Evolutionary conservation across 345 rosid species (phyloP), one percentile per base, ranked within the genome.

Genomic region (Eucalyptus pauciflora): DNA sequence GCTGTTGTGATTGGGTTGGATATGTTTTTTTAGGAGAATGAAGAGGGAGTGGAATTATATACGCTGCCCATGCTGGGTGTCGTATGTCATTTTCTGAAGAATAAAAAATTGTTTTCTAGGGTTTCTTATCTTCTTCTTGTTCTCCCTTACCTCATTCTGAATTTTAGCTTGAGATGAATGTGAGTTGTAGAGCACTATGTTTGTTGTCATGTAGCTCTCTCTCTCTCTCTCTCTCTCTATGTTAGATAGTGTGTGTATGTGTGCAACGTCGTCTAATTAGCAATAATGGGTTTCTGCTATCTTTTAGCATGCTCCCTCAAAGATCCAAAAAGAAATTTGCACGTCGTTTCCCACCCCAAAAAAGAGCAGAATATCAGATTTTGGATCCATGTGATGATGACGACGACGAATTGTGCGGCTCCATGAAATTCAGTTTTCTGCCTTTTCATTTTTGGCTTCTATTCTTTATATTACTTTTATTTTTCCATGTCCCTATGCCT

Each of bases 181-280:
- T 88, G 87, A 88, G 89, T 85, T 83, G 87, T 56, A 87, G 56
- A 88, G 89, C 89, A 88, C 89, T 88, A 88, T 46, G 87, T 88
- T 41, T n/a, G 87, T 46, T 85, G 58, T 52, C 58, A 58, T 46
- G 43, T 15, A 60, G 88, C 83, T 10, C 45, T 17, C 83, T 37
- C 81, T 71, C 80, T 71, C 81, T 71, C 81, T 71, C 25, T 67
- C 25, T 71, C 46, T 71, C 46, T 71, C 46, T 71, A 10, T 51
- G 64, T n/a, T 86, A 86, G 48, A 31, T 48, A 41, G 48, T 10
- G 48, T 12, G 13, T 41, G 83, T 76, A 76, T 76, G 85, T 76
- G 85, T 20, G 48, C 24, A 76, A 41, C 48, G 46, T 76, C 83
- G 43, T 71, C 85, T 76, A 76, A 10, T 76, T 18, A 76, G 48